Base-by-base conservation (phyloP, 106 monocot genomes). In the Vanilla planifolia region DNA sequence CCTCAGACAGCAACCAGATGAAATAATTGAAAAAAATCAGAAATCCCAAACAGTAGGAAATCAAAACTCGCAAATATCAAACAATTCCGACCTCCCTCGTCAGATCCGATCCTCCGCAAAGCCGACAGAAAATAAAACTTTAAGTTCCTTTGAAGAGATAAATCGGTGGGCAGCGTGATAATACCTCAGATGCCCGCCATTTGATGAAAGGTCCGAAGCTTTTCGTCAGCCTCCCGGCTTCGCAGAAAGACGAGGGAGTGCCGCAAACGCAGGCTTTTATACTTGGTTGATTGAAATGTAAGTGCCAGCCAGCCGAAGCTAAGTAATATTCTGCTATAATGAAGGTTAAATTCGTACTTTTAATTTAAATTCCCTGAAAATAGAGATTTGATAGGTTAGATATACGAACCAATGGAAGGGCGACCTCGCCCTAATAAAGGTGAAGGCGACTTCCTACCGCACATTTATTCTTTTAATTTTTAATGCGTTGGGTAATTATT, bases 171-270 rank as follows among this genome's bases (percentile, higher is more conserved):
- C 3, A 35, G 34, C 0, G 57, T 57, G 34, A 16, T 29, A 35
- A 28, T 35, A 57, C 57, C 57, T 57, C 57, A 57, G 27, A 57
- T 34, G 7, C 19, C 57, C 57, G 35, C 34, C 57, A 57, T 57
- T 57, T 1, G 6, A 57, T 34, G 57, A 57, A 57, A 57, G 57
- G 34, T 20, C 2, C 20, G n/a, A 57, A 57, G n/a, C 33, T 35
- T 33, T 35, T 35, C 8, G 34, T 35, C 22, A n/a, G n/a, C n/a
- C n/a, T n/a, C n/a, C n/a, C 5, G 53, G 6, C 10, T 11, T 15
- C 15, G 53, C 29, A 30, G 24, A 53, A n/a, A 53, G 53, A 2
- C 24, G 53, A 30, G 21, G 6, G 39, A 28, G n/a, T 16, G 53
- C 29, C 16, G 53, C 53, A 26, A 29, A 30, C 9, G 53, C n/a